Evolutionary conservation across 441 rosid genomes (phyloP).

Genomic region (Corymbia calophylla): DNA sequence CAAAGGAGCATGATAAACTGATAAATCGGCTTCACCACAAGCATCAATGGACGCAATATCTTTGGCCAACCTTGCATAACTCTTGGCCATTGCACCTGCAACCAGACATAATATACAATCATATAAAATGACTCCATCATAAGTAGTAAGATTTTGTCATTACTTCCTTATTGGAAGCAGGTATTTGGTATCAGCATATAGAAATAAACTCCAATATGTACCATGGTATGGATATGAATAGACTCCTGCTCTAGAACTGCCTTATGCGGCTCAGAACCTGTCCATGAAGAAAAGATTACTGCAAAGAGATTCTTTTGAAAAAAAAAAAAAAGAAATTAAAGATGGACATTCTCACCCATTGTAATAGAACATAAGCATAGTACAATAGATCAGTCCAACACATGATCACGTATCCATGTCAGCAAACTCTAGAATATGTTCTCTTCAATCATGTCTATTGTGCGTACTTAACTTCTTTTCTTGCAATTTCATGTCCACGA

Average conservation of each 20-base stretch:
- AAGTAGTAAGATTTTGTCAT: background rate
- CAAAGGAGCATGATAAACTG: conserved; percentile 82
- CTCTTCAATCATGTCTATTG: background rate
- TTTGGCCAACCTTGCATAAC: conserved; percentile 39
- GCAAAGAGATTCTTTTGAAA: background rate
- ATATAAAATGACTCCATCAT: background rate
- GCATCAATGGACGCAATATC: conserved; percentile 53
- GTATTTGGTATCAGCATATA: background rate
- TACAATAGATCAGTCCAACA: background rate
- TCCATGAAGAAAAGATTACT: conserved; percentile 7
- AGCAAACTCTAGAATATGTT: background rate
- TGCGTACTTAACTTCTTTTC: background rate
- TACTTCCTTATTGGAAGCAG: background rate
- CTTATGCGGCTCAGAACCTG: conserved; percentile 85
- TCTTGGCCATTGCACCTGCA: conserved; percentile 61
- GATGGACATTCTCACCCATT: background rate
- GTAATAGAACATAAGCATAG: background rate
- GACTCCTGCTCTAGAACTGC: conserved; percentile 60
- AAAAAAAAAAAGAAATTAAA: background rate
- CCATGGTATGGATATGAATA: conserved; percentile 86
- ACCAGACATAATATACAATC: background rate
- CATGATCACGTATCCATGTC: background rate
- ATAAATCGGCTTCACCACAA: conserved; percentile 68
- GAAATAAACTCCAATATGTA: conserved; percentile 13
- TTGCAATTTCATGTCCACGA: background rate